Base-by-base conservation (phyloP, 208 protist species). In the Acanthamoeba castellanii region DNA sequence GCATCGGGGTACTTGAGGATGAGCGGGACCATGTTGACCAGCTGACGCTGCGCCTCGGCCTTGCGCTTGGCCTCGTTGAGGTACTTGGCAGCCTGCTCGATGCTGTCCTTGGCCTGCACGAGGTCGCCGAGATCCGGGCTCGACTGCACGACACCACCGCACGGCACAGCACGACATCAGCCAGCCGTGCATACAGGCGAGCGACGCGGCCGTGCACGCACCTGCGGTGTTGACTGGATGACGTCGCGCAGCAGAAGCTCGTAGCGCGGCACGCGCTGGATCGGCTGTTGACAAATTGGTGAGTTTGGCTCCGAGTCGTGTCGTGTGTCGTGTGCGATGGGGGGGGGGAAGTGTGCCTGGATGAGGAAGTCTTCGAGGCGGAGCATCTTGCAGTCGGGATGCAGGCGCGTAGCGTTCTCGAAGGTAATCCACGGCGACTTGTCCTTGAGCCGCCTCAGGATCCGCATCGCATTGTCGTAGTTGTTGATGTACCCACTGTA, bases 401-500 rank as follows among this genome's bases (percentile, higher is more conserved):
- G 20, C 37, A 22, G 18, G 37, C 74, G 74, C 22, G 34, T 84
- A 3, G 22, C 74, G 34, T 45, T 52, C 74, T 84, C 74, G 22
- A 55, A 84, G 45, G 74, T 16, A 6, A 55, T 55, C 74, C 74
- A 84, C 37, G 74, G 7, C 37, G 74, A 84, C 42, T 84, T 84
- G 37, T 84, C 42, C 74, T 84, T 84, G 74, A 84, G 74, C 11
- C 74, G 74, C 37, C n/a, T 9, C 74, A 84, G 45, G 42, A 84
- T 34, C 74, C 52, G 74, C 74, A 52, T 55, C 42, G 45, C 74
- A 25, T 45, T 84, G 34, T 84, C 74, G 18, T 84, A 84, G 42
- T 84, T 84, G 74, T 84, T 84, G 74, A 84, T 84, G 42, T 84
- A 84, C 5, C 37, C 42, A 20, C 74, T 84, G 74, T 84, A 84